Evolutionary conservation across 192 early-diverging fungal genomes (phyloP), one percentile per base, ranked within the genome.

Genomic region (Coemansia sp.): DNA sequence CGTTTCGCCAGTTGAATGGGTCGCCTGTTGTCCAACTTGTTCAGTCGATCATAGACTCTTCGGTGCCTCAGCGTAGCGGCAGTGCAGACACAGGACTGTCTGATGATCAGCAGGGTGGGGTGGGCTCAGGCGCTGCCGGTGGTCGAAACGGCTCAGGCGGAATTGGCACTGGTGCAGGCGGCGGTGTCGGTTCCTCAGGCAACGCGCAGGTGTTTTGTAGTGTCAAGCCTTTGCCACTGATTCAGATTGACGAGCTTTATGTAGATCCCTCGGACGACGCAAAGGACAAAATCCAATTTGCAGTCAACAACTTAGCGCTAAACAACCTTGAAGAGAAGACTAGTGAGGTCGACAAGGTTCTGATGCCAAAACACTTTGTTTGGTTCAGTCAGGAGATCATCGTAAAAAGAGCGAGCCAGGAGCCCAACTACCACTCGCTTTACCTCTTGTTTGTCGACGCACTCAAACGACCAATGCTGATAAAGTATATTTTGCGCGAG

Each of bases 351-450:
- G 70, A 71, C 62, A 70, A 40, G 33, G 61, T 73, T 40, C 63
- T 98, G 15, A 86, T 90, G 20, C 75, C 76, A 12, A 94, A 94
- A 79, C 70, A 75, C 64, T 79, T 92, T 61, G 79, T 95, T 20
- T 99, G 97, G 97, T 98, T 99, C 68, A 92, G 94, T 58, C 87
- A 95, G 66, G 95, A 98, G 64, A 80, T 99, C 6, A 90, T 99
- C 7, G 93, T 95, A 45, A 96, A 97, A 79, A 87, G 97, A 1
- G 92, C 94, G 3, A 96, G 94, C 68, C 91, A 95, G 51, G 96
- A 99, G 74, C 95, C 95, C 56, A 99, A 99, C 81, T 95, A 94
- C 69, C 97, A 99, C 69, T 72, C 89, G 60, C 85, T 98, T 20
- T 99, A 99, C 72, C 79, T 94, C 39, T 74, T 87, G 45, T 89